These are phyloP conservation scores for Diaporthe nobilis DNA, from an alignment of 2,329 filamentous ascomycete genomes.

Conservation along the genomic window DNA sequence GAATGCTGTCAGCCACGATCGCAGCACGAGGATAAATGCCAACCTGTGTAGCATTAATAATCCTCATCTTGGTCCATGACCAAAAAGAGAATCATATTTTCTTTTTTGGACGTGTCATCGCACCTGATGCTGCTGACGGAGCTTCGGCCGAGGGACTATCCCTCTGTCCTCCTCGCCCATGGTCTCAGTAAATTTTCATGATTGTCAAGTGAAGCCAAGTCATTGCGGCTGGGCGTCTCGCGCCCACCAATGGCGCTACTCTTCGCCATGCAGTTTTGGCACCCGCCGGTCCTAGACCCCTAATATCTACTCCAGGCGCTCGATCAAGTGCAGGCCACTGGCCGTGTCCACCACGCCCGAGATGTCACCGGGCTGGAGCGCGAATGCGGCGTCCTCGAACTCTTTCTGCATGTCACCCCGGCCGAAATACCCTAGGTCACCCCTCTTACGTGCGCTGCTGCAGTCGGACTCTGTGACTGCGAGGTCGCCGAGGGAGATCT, in stretches of 20 bases:
- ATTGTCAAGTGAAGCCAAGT: constrained; percentile 7
- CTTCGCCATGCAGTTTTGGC: neutral
- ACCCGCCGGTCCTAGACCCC: neutral
- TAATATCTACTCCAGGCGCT: constrained; percentile 72
- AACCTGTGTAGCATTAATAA: neutral
- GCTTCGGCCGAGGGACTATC: constrained; percentile 66
- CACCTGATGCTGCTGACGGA: constrained; percentile 44
- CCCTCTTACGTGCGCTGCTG: constrained; percentile 93
- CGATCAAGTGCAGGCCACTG: constrained; percentile 94
- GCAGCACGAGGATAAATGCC: neutral
- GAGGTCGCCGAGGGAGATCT: constrained; percentile 81
- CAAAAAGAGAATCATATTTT: neutral
- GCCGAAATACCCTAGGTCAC: constrained; percentile 95
- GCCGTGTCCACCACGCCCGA: constrained; percentile 92
- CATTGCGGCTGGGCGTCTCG: constrained; percentile 4
- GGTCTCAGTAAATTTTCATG: neutral
- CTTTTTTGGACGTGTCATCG: constrained; percentile 10
- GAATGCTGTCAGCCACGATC: too few relatives aligned
- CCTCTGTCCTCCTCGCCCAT: constrained; percentile 63
- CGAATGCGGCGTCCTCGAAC: constrained; percentile 96
- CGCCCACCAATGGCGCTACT: neutral
- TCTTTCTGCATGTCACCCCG: constrained; percentile 98
- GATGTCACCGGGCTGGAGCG: constrained; percentile 87
- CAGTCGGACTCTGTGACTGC: constrained; percentile 94
- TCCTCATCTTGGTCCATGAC: neutral